Conservation (phyloP, 2,329 filamentous ascomycete species). For the Pseudogymnoascus sp. region DNA sequence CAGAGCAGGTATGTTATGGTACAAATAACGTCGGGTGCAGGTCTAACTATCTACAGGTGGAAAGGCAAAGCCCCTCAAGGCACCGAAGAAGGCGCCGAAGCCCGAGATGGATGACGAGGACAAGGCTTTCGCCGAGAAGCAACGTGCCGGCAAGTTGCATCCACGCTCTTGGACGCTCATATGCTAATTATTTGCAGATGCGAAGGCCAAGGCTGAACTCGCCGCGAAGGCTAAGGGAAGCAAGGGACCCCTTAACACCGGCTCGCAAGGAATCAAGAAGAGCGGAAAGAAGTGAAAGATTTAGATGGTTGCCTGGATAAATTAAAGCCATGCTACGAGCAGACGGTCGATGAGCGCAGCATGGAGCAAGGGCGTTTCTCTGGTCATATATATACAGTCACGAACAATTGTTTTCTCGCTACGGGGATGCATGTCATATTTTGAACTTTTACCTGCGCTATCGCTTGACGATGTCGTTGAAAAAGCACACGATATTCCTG, state of each 20-base stretch:
- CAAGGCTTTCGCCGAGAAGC: conserved; percentile 72
- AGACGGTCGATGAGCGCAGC: conserved; percentile 23
- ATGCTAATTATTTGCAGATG: conserved; percentile 42
- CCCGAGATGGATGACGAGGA: conserved; percentile 86
- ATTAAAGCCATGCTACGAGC: conserved; percentile 3
- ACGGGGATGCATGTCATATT: conserved; percentile 2
- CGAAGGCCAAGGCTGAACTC: conserved; percentile 78
- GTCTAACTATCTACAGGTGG: conserved; percentile 46
- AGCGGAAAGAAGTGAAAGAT: conserved; percentile 79
- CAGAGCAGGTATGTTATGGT: conserved; percentile 49
- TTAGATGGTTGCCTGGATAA: background rate
- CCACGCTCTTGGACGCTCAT: background rate
- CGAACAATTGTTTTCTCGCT: conserved; percentile 37
- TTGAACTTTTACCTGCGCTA: background rate
- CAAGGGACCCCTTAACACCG: conserved; percentile 82
- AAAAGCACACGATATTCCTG: background rate
- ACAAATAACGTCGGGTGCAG: conserved; percentile 12
- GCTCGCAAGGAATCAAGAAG: conserved; percentile 91
- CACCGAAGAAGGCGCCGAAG: conserved; percentile 67
- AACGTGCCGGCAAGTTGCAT: conserved; percentile 61
- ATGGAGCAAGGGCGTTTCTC: conserved; percentile 30
- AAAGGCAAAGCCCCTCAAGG: conserved; percentile 80
- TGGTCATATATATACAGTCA: conserved; percentile 44
- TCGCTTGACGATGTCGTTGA: background rate
- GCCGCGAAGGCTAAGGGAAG: conserved; percentile 66